Evolutionary conservation across 768 basidiomycete genomes (phyloP).

Genomic region (Serpula lacrymans): DNA sequence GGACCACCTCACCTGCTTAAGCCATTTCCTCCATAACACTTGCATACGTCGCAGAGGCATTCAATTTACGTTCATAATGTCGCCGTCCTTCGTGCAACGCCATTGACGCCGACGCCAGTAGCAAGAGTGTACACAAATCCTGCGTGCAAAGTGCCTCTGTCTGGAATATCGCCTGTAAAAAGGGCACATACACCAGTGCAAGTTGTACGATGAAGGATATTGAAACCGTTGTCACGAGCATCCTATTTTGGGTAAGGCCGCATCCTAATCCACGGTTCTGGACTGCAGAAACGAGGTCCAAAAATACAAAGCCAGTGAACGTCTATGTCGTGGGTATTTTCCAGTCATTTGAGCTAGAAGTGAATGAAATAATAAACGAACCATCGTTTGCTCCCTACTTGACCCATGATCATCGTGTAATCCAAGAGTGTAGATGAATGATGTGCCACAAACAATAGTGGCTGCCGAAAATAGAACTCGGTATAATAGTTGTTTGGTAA

Average conservation of each 20-base stretch:
- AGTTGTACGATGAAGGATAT: conserved; percentile 85
- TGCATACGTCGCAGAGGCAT: conserved; percentile 50
- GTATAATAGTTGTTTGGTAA: conserved; percentile 66
- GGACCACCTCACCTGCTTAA: conserved; percentile 24
- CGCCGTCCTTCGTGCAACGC: conserved; percentile 75
- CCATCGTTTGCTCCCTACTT: conserved; percentile 93
- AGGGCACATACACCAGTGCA: conserved; percentile 82
- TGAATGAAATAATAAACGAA: conserved; percentile 32
- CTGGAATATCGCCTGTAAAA: conserved; percentile 92
- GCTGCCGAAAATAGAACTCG: conserved; percentile 92
- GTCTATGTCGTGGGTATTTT: conserved; percentile 52
- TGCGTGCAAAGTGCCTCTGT: conserved; percentile 70
- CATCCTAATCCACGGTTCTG: conserved; percentile 93
- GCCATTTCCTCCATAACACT: conserved; percentile 59
- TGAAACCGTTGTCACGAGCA: conserved; percentile 86
- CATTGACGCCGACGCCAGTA: conserved; percentile 63
- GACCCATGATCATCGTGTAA: conserved; percentile 82
- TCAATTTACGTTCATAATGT: conserved; percentile 66
- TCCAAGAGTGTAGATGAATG: conserved; percentile 84
- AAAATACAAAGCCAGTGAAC: conserved; percentile 95
- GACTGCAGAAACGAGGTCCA: conserved; percentile 91
- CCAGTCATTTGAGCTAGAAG: conserved; percentile 4
- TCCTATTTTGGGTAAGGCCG: conserved; percentile 77
- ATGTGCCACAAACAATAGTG: conserved; percentile 84
- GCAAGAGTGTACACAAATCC: conserved; percentile 71